These are phyloP conservation scores for Gamarada debralockiae DNA, from an alignment of 495 filamentous ascomycete genomes.

Conservation along the genomic window DNA sequence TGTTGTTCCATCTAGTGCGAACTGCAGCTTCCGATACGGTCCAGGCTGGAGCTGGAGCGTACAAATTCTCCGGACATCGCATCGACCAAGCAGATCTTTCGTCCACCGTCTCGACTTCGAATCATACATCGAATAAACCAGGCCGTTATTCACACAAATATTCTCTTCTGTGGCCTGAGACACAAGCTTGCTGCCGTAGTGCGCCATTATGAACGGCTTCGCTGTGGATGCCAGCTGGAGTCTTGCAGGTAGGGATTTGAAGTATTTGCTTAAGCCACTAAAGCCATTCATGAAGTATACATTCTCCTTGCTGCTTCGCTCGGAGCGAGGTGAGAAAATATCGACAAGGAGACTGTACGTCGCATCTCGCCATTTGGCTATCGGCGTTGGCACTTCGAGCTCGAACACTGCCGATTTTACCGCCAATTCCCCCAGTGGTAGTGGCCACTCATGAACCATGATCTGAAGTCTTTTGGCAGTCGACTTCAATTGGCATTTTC, in stretches of 20 bases:
- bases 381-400: constrained; percentile 39
- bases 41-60: constrained; percentile 31
- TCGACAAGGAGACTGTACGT: constrained; percentile 39
- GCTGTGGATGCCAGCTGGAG: constrained; percentile 36
- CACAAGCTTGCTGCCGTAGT: constrained; percentile 29
- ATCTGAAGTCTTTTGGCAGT: constrained; percentile 41
- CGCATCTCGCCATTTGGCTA: constrained; percentile 51
- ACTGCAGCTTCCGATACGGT: constrained; percentile 29
- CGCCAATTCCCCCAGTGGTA: constrained; percentile 35
- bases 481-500: constrained; percentile 26
- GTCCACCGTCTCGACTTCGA: constrained; percentile 10
- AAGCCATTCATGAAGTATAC: constrained; percentile 7
- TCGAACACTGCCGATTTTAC: constrained; percentile 56
- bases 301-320: not conserved
- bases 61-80: constrained; percentile 24
- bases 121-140: constrained; percentile 35
- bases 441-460: constrained; percentile 57
- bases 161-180: constrained; percentile 24
- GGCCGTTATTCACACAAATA: constrained; percentile 43
- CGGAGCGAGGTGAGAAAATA: constrained; percentile 27
- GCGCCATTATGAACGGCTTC: constrained; percentile 37
- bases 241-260: not conserved
- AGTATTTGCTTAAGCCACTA: constrained; percentile 6
- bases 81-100: constrained; percentile 7
- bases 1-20: constrained; percentile 30